Evolutionary conservation across 2,329 filamentous ascomycete species (phyloP), one percentile per base, ranked within the genome.

Genomic region (Sphaerulina populicola): DNA sequence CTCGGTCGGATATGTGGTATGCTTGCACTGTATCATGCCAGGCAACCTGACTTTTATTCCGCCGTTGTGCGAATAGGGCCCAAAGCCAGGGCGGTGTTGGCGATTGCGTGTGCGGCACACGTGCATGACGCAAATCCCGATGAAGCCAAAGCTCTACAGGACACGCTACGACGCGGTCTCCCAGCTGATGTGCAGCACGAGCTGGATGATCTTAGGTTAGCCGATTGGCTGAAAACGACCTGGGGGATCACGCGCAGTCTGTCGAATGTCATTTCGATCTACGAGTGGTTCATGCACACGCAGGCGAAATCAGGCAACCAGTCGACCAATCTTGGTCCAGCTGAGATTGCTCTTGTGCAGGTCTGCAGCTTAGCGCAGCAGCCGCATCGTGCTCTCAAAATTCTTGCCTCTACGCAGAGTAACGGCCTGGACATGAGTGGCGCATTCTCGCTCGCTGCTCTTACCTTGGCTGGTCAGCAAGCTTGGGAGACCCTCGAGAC

Each of bases 191-290:
- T 14, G n/a, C 33, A 35, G 6, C 9, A 18, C 7, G 21, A 36
- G 12, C 4, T 43, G 6, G 9, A 36, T 30, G 12, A 36, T 9
- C 30, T 30, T 8, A 30, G 35, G 27, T 38, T 38, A 18, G 31
- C 35, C 33, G 12, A 33, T 15, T 39, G 15, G 31, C 30, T 57
- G 40, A 54, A 40, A 23, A 30, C 43, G 12, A 27, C 51, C 6
- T 57, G 54, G 54, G 47, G 45, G 33, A 44, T 27, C n/a, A 51
- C 49, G 14, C 54, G 52, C 27, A 50, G 40, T 15, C 31, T 57
- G n/a, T 21, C 44, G 9, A 9, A 27, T 15, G 43, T 48, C 1
- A 40, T 45, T 23, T 14, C 37, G 9, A 12, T 30, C 7, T 51
- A 51, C 29, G 42, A 51, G 18, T 6, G 18, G 12, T 11, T 30